Base-by-base conservation (phyloP, 371 early-diverging fungal species). In the Rhizopus microsporus region DNA sequence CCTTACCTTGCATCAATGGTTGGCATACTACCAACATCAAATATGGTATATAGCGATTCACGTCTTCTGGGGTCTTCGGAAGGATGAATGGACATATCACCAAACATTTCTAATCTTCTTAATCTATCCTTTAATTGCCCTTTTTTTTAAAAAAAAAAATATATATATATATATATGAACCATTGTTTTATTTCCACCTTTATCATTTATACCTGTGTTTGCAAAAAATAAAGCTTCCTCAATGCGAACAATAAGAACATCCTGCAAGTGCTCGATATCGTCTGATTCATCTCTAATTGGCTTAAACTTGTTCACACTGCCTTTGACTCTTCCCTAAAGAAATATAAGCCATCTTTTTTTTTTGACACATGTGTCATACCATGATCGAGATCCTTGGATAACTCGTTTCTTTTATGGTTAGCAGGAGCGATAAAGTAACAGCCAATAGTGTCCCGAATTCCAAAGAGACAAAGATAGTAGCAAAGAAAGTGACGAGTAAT, bases 191-290 rank as follows among this genome's bases (percentile, higher is more conserved):
- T 37, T 0, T 57, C 17, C 34, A 32, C 12, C 12, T n/a, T 43
- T 23, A 23, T 23, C 23, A 23, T 23, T 23, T 23, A 23, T 67
- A 72, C 78, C 96, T 44, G 92, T 88, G 67, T 97, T 97, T 43
- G 96, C 96, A 80, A 97, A 97, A 67, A 89, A 94, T 30, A 97
- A 72, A 0, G 89, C 86, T 60, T 97, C 98, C 55, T 95, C 93
- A 31, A 97, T 82, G 49, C 89, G 82, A 55, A 97, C 86, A 57
- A 97, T 83, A 34, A 96, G 71, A 16, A 87, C 87, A 9, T 92
- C 94, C 62, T 91, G 88, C 29, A 94, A 76, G 37, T 89, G 88
- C 60, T 91, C 89, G 12, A 75, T 60, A 33, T 77, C 73, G 31
- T 84, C 77, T 10, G 86, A 82, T 39, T 85, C 79, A 45, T 88